A percentile compares a stretch with the other conserved stretches of the same genome.
Evolutionary conservation across 805 yeast genomes (phyloP).

Genomic region (Cyberlindnera suaveolens): DNA sequence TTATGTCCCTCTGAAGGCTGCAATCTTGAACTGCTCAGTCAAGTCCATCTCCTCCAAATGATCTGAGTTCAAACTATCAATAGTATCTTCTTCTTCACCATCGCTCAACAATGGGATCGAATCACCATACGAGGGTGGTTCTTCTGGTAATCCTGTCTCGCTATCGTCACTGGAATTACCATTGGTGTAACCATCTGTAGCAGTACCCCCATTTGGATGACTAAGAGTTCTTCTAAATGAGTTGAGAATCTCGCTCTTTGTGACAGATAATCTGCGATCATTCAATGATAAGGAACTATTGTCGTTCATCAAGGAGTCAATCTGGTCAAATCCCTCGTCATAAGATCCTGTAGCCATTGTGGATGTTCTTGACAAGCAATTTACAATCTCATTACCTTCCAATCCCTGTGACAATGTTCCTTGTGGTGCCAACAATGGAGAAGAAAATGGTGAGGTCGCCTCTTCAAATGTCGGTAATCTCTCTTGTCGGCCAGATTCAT

Average conservation of each 20-base stretch:
- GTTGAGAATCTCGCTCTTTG: conserved; percentile 11
- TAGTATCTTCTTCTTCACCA: not conserved
- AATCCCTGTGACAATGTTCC: conserved; percentile 1
- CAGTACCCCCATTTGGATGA: not conserved
- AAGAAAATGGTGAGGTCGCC: conserved; percentile 44
- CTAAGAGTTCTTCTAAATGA: conserved; percentile 9
- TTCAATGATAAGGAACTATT: not conserved
- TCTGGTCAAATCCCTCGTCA: not conserved
- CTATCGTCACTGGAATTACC: conserved; percentile 2
- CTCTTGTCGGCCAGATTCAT: conserved; percentile 15
- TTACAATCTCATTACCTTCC: conserved; percentile 14
- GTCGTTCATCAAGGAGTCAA: conserved; percentile 19
- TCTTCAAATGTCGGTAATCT: conserved; percentile 60
- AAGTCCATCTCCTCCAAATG: conserved; percentile 12
- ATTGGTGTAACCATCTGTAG: not conserved
- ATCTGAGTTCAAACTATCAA: not conserved
- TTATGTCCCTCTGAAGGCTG: conserved; percentile 1
- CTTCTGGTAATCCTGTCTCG: conserved; percentile 4
- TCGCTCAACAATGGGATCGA: conserved; percentile 21
- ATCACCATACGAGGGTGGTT: conserved; percentile 32
- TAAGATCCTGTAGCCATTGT: conserved; percentile 9
- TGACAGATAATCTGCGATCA: conserved; percentile 5
- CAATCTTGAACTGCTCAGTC: conserved; percentile 16
- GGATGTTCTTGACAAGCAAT: conserved; percentile 16
- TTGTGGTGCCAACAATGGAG: conserved; percentile 17